phyloP scores from a whole-genome alignment of 768 basidiomycete genomes.

The Pleurotus eryngii region DNA sequence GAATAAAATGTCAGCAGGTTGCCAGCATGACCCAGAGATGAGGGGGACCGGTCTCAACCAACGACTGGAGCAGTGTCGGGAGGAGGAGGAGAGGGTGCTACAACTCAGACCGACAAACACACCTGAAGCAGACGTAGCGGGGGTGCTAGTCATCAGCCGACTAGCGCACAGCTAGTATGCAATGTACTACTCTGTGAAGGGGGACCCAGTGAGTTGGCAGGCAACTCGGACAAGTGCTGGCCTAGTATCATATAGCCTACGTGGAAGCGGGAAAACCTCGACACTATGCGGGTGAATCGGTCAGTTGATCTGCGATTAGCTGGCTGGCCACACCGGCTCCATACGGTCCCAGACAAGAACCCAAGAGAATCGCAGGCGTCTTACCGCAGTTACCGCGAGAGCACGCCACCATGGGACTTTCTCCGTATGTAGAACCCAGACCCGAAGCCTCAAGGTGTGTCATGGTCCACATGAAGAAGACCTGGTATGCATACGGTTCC shows the following conservation, averaged over 20 bases:
- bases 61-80: constrained; percentile 3
- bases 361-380: background rate
- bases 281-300: background rate
- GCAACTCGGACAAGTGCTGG: background rate
- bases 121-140: constrained; percentile 5
- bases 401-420: background rate
- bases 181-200: background rate
- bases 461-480: background rate
- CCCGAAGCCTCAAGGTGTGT: background rate
- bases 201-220: constrained; percentile 4
- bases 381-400: background rate
- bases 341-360: background rate
- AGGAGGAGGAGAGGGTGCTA: background rate
- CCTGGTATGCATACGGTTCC: background rate
- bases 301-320: constrained; percentile 7
- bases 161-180: constrained; percentile 3
- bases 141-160: constrained; percentile 5
- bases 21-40: background rate
- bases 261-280: constrained; percentile 5
- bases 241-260: constrained; percentile 8
- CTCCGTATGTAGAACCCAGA: background rate
- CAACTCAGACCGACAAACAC: constrained; percentile 1
- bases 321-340: constrained; percentile 1
- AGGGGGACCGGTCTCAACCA: background rate
- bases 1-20: background rate